Base-by-base conservation (phyloP, 2,329 filamentous ascomycete genomes). In the Westerdykella sp. region DNA sequence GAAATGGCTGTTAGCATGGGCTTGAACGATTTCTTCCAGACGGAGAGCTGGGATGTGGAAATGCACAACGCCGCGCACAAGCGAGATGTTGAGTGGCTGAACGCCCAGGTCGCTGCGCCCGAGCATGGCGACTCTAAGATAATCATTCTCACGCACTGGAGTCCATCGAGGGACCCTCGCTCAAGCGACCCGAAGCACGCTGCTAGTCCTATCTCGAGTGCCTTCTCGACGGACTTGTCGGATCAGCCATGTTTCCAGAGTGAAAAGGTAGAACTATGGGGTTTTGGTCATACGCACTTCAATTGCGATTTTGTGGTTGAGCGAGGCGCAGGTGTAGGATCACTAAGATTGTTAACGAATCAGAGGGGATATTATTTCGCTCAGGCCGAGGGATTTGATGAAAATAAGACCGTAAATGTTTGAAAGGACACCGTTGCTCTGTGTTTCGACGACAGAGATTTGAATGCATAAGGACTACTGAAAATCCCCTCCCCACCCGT, bases 251-350 rank as follows among this genome's bases (percentile, higher is more conserved):
- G 68, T 49, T 74, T 66, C 47, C 49, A 6, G 4, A 63, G 51
- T 32, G 18, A 13, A 1, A 53, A 48, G 5, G 69, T 73, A 15
- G 67, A 57, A 50, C 22, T 71, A 0, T 76, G 71, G 73, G 71
- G 65, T 1, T 75, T 75, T 55, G 73, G 73, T 0, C 72, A 76
- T 43, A 75, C 72, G 4, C 71, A 75, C 48, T 73, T 60, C 51
- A 74, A 73, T 46, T 73, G 69, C 49, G 68, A 73, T 40, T 69
- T 68, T 45, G 15, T 31, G 34, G 42, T 32, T 16, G 37, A 44
- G 5, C 22, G 44, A 7, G 59, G 46, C n/a, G n/a, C n/a, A n/a
- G n/a, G 5, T 57, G 44, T 0, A 53, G 41, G 18, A 34, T 22
- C 22, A 35, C 34, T 44, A 4, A 57, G 66, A 44, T 59, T 69